Base-by-base conservation (phyloP, 2,329 filamentous ascomycete genomes). In the Keithomyces neogunnii region DNA sequence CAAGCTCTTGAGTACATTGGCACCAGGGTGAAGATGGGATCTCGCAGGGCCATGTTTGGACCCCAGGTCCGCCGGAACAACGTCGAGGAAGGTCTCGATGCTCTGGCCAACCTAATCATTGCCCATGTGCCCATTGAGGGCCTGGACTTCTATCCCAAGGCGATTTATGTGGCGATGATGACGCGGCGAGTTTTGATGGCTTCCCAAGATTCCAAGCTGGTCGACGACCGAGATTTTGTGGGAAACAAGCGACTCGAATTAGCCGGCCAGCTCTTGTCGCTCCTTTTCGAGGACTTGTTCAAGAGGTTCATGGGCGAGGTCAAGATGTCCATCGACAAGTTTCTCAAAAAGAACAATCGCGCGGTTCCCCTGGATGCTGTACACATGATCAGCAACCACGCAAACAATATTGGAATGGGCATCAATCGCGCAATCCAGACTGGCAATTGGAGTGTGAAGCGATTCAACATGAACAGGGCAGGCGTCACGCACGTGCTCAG, bases 401-500 rank as follows among this genome's bases (percentile, higher is more conserved):
- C 89, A 50, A 88, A 88, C 59, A 85, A 86, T 61, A 97, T 99
- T 59, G 95, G 91, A 0, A 80, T 87, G 59, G 93, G 93, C 10
- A 89, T 99, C 78, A 95, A 96, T 67, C 84, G 95, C 55, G 92
- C 93, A 6, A 96, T 99, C 53, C 91, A 95, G 50, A 97, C 93
- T 0, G 93, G 93, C 26, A 99, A 99, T 64, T 99, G 93, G 93
- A 96, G 81, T 56, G 78, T 99, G 59, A 96, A 96, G 70, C 89
- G 95, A 66, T 99, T 99, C 74, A 90, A 92, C 69, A 99, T 99
- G 93, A 95, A 97, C 64, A 80, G 92, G 65, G 92, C 93, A 28
- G 93, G 93, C 64, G 90, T 99, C 28, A 97, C 95, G 0, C 93
- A 99, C 68, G 90, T 99, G 40, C 76, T 99, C 47, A 97, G 92